Percentiles rank a stretch among this genome's conserved stretches.
Evolutionary conservation across 805 yeast genomes (phyloP).

Genomic region (Ascoidea tarda): DNA sequence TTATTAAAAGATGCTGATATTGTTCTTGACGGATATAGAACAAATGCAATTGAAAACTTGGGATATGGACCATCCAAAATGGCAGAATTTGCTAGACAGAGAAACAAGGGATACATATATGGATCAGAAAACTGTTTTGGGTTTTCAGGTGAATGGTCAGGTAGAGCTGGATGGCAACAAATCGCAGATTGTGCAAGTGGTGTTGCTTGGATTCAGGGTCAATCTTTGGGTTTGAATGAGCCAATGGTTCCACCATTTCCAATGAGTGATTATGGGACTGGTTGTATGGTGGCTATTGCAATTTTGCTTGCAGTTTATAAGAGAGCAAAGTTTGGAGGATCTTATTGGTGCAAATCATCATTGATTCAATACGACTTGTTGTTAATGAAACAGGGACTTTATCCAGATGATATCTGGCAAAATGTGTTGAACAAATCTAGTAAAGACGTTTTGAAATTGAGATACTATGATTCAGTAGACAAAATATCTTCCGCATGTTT

Average conservation of each 20-base stretch:
- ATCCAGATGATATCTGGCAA: background rate
- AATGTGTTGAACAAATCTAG: too few species aligned
- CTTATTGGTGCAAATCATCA: constrained; percentile 19
- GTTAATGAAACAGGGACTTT: constrained; percentile 15
- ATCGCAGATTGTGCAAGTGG: constrained; percentile 22
- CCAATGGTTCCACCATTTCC: constrained; percentile 24
- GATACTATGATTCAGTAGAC: too few species aligned
- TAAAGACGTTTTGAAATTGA: too few species aligned
- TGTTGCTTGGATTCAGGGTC: constrained; percentile 21
- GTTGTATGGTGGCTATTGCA: constrained; percentile 19
- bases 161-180: constrained; percentile 23
- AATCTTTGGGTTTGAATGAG: constrained; percentile 16
- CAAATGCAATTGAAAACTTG: constrained; percentile 17
- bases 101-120: constrained; percentile 21
- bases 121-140: constrained; percentile 22
- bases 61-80: constrained; percentile 19
- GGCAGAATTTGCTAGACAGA: constrained; percentile 14
- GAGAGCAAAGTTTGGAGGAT: constrained; percentile 18
- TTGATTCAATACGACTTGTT: constrained; percentile 20
- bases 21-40: constrained; percentile 20
- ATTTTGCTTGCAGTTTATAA: constrained; percentile 19
- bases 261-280: constrained; percentile 20
- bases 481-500: too few species aligned
- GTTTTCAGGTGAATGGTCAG: constrained; percentile 18
- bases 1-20: constrained; percentile 20